Evolutionary conservation across 352 stramenopile genomes (phyloP).

Genomic region (Pythium aristosporum): DNA sequence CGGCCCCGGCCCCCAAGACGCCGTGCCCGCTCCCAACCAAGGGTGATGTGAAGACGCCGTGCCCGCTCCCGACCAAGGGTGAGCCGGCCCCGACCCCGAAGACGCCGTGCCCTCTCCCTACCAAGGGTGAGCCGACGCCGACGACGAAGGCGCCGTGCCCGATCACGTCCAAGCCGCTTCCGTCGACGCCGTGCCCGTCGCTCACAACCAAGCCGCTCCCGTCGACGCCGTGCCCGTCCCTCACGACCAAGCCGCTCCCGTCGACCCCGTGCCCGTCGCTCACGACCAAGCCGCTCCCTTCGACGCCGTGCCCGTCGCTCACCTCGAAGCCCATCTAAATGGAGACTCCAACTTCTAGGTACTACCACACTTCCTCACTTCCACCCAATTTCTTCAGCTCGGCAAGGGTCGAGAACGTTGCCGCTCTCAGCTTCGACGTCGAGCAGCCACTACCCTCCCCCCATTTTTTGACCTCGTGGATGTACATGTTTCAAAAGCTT

Average conservation of each 20-base stretch:
- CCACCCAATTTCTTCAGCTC: constrained; percentile 4
- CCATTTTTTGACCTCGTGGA: constrained; percentile 25
- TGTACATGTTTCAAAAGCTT: constrained; percentile 16
- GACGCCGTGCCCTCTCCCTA: constrained; percentile 12
- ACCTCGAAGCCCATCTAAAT: constrained; percentile 17
- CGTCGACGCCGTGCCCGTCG: too few relatives aligned
- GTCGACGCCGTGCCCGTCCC: constrained; percentile 12
- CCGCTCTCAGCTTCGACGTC: too few relatives aligned
- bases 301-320: too few relatives aligned
- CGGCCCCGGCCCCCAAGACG: constrained; percentile 8
- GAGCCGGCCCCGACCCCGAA: constrained; percentile 9
- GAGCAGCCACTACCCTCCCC: too few relatives aligned
- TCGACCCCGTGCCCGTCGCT: too few relatives aligned
- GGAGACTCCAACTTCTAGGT: not conserved
- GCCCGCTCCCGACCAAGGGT: constrained; percentile 8
- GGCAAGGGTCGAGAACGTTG: too few relatives aligned
- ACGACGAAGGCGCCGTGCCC: constrained; percentile 9
- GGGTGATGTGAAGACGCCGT: not conserved
- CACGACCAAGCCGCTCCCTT: too few relatives aligned
- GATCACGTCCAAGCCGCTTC: constrained; percentile 1
- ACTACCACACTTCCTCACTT: not conserved
- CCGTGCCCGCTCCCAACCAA: constrained; percentile 11
- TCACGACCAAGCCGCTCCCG: too few relatives aligned
- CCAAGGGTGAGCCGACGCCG: not conserved
- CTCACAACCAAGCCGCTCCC: constrained; percentile 2